Evolutionary conservation across 2,329 filamentous ascomycete species (phyloP), one percentile per base, ranked within the genome.

Genomic region (Talaromyces sp.): DNA sequence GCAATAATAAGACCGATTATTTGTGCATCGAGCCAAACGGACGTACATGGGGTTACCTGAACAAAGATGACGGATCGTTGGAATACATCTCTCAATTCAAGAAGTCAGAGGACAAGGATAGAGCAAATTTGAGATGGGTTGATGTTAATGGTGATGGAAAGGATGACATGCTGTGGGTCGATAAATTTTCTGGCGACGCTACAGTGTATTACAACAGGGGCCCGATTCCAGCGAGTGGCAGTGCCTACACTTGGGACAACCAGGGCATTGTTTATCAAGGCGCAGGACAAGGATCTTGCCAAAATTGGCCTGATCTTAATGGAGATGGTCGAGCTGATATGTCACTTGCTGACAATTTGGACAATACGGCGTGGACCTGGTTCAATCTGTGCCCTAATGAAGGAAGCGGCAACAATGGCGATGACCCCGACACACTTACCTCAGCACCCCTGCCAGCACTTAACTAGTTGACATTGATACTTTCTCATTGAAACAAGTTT

Each of bases 41-140:
- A n/a, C 64, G 65, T 8, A 67, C 66, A 6, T 69, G 62, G 3
- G 75, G 70, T 24, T 75, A 33, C 22, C 41, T 74, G 8, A 68
- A 77, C 54, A 66, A 70, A 27, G 61, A 61, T 0, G 43, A 66
- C 43, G 66, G 64, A 10, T 19, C 22, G 35, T 24, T 59, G 56
- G 22, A n/a, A 27, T 59, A 68, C 63, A 68, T 70, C 13, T 69
- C 63, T n/a, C 74, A 76, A 69, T 67, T 77, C 64, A 78, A 76
- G 66, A 67, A 67, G 56, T 60, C 68, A 13, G 69, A 72, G 45
- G 69, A 60, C 31, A 69, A 68, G 13, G 78, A 79, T 57, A 74
- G 78, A 0, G 76, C 77, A 13, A 77, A 79, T 19, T 19, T 78
- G 11, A 72, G 73, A 9, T 81, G 69, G 43, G 75, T 73, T 3